A percentile compares a stretch with the other conserved stretches of the same genome.
Conservation (phyloP, 2,329 filamentous ascomycete species). For the Xylogone sp. region DNA sequence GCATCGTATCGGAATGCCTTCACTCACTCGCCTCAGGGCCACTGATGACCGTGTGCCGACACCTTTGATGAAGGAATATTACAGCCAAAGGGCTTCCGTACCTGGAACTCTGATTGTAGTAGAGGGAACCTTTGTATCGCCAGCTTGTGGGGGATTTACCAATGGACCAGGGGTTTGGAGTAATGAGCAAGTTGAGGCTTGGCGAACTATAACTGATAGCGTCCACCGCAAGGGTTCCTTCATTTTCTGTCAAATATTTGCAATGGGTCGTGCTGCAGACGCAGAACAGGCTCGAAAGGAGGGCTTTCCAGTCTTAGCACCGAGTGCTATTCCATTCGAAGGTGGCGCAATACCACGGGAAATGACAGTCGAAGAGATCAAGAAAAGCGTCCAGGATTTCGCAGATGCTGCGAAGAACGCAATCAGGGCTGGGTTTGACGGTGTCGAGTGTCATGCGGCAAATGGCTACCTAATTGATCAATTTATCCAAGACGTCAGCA, state of each 20-base stretch:
- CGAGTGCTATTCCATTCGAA: conserved; percentile 9
- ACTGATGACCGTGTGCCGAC: conserved; percentile 42
- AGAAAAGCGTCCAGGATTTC: conserved; percentile 13
- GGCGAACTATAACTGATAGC: conserved; percentile 56
- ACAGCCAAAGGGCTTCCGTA: conserved; percentile 45
- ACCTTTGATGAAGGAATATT: conserved; percentile 44
- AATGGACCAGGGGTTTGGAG: conserved; percentile 56
- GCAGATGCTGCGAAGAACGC: conserved; percentile 16
- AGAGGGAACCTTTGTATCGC: conserved; percentile 52
- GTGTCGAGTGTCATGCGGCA: conserved; percentile 21
- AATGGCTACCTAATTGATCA: conserved; percentile 24
- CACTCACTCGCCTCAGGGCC: conserved; percentile 51
- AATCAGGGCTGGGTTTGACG: conserved; percentile 23
- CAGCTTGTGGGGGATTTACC: conserved; percentile 40
- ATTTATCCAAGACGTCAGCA: conserved; percentile 19
- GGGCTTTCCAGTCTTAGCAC: conserved; percentile 11
- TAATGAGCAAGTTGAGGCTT: conserved; percentile 51
- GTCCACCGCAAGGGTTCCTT: conserved; percentile 59
- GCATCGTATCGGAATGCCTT: conserved; percentile 50
- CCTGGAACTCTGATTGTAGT: conserved; percentile 52
- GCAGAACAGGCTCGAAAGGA: conserved; percentile 5
- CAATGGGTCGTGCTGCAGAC: conserved; percentile 52
- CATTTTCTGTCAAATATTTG: conserved; percentile 61
- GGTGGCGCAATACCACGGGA: conserved; percentile 7
- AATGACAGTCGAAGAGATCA: conserved; percentile 17